phyloP scores from a whole-genome alignment of 139 green algal species.

The Volvox reticuliferus region DNA sequence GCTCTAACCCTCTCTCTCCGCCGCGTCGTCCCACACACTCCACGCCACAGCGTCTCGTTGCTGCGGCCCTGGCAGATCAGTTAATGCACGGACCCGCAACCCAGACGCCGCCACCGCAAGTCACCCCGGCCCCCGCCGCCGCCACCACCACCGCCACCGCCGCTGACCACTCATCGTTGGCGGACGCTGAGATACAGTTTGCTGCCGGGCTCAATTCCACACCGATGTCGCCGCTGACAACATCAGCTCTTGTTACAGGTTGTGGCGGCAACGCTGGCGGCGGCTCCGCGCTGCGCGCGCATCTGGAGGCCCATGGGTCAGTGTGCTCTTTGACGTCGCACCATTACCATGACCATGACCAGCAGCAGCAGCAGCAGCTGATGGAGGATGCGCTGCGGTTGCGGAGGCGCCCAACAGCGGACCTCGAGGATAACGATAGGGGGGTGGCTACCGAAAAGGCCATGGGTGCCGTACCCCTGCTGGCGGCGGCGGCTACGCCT shows the following conservation, averaged over 20 bases:
- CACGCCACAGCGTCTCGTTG: neutral
- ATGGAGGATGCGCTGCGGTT: too few relatives aligned
- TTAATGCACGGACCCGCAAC: constrained; percentile 11
- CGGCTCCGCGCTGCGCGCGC: neutral
- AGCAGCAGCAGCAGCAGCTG: neutral
- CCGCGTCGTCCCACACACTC: neutral
- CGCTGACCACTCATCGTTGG: too few relatives aligned
- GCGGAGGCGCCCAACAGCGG: too few relatives aligned
- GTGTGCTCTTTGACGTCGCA: constrained; percentile 6
- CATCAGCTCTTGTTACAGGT: neutral
- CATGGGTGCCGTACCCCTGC: neutral
- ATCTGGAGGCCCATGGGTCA: neutral
- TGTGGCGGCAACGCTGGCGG: neutral
- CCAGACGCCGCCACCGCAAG: neutral
- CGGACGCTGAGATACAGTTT: too few relatives aligned
- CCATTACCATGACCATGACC: neutral
- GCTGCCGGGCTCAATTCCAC: too few relatives aligned
- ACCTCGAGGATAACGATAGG: neutral
- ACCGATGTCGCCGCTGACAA: neutral
- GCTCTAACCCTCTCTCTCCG: neutral
- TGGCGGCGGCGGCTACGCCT: neutral
- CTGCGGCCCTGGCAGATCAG: constrained; percentile 24
- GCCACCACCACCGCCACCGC: neutral
- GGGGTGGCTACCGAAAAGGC: neutral
- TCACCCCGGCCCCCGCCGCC: neutral